phyloP scores from a whole-genome alignment of 441 rosid species.

The Gossypium davidsonii region DNA sequence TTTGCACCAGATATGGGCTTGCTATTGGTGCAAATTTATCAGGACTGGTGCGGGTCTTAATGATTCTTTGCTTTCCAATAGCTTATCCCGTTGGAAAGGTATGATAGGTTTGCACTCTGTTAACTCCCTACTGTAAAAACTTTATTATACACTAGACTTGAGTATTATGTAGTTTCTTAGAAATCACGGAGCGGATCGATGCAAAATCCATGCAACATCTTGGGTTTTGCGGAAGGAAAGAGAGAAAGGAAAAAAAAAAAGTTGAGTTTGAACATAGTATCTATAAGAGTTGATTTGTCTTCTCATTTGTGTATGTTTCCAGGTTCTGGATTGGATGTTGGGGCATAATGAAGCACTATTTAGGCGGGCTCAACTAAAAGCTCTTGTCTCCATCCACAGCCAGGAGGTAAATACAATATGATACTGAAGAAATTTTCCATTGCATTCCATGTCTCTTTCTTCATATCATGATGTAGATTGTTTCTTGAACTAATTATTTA shows the following conservation, averaged over 20 bases:
- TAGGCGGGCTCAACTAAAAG: slow-evolving; percentile 93
- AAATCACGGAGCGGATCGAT: neutral
- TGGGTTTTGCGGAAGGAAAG: neutral
- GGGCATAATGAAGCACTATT: slow-evolving; percentile 89
- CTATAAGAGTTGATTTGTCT: neutral
- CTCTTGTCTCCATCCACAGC: slow-evolving; percentile 85
- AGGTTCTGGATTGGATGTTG: slow-evolving; percentile 78
- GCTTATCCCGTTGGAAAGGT: slow-evolving; percentile 97
- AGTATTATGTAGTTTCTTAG: neutral
- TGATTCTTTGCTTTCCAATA: slow-evolving; percentile 86
- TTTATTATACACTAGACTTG: neutral
- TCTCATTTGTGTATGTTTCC: slow-evolving; percentile 9
- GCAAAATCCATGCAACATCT: too few relatives aligned
- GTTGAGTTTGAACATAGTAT: neutral
- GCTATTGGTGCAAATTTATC: slow-evolving; percentile 89
- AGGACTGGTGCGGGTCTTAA: slow-evolving; percentile 76
- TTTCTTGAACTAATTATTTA: slow-evolving; percentile 19
- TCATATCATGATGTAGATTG: slow-evolving; percentile 13
- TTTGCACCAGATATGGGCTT: slow-evolving; percentile 88
- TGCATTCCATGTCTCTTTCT: slow-evolving; percentile 13
- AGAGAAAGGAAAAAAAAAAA: neutral
- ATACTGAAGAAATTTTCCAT: neutral
- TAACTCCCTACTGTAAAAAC: neutral
- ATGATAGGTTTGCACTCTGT: slow-evolving; percentile 10
- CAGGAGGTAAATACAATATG: slow-evolving; percentile 59